phyloP scores from a whole-genome alignment of 352 stramenopile genomes.

The Thalassiosira ordinaria region DNA sequence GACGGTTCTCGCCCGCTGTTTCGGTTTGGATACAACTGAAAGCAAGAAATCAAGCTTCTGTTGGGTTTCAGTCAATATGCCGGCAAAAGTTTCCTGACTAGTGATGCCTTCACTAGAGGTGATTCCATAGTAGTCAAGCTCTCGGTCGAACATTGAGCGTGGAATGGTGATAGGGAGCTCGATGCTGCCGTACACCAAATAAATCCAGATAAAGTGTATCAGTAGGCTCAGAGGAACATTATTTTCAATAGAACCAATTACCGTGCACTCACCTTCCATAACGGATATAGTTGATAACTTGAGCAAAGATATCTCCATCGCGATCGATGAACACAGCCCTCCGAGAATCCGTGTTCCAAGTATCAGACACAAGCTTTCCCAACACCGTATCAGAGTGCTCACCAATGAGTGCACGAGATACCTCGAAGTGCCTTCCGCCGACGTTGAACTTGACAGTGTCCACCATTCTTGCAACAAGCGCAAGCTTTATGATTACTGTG shows the following conservation, averaged over 20 bases:
- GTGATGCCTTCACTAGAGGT: not conserved
- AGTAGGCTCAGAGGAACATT: not conserved
- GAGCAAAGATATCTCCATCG: conserved; percentile 40
- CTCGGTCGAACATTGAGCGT: conserved; percentile 27
- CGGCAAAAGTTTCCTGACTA: conserved; percentile 12
- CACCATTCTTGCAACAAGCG: no score
- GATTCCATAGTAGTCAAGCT: conserved; percentile 39
- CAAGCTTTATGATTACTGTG: no score
- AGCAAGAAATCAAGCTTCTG: not conserved
- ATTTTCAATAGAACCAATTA: not conserved
- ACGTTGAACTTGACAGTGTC: conserved; percentile 53
- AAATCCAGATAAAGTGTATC: no score
- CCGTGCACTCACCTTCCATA: conserved; percentile 44
- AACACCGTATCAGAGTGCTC: conserved; percentile 34
- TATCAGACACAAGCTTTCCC: conserved; percentile 33
- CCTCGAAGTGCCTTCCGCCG: conserved; percentile 44
- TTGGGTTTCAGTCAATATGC: conserved; percentile 9
- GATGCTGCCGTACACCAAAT: conserved; percentile 31
- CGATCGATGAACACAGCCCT: conserved; percentile 45
- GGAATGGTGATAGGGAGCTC: conserved; percentile 28
- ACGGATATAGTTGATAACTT: conserved; percentile 46
- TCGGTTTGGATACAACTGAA: no score
- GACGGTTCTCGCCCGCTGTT: no score
- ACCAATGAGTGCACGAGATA: conserved; percentile 46
- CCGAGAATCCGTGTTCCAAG: conserved; percentile 30